Evolutionary conservation across 2,329 filamentous ascomycete genomes (phyloP).

Genomic region (Epichloe baconii): DNA sequence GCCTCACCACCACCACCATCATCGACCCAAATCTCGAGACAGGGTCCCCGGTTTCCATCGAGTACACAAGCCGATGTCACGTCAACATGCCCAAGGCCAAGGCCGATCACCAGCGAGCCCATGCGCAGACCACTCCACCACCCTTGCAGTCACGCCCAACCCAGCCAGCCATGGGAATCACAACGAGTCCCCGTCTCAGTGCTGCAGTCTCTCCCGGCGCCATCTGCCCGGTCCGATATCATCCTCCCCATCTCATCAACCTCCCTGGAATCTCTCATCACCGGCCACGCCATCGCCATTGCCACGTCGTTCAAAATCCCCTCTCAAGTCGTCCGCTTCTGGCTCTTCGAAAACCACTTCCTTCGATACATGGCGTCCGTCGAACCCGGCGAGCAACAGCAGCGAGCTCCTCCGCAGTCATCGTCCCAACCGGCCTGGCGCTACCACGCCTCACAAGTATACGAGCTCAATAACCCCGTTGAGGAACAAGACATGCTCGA

Average conservation of each 20-base stretch:
- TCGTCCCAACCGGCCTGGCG: slow-evolving; percentile 11
- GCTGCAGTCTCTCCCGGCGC: slow-evolving; percentile 33
- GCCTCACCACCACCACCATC: slow-evolving; percentile 12
- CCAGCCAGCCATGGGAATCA: slow-evolving; percentile 22
- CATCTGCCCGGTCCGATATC: slow-evolving; percentile 38
- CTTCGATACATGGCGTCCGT: slow-evolving; percentile 48
- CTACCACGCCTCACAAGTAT: slow-evolving; percentile 32
- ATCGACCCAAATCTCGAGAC: not conserved
- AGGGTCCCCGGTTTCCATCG: not conserved
- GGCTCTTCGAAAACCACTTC: slow-evolving; percentile 44
- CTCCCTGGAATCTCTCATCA: slow-evolving; percentile 34
- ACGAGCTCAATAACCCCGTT: slow-evolving; percentile 48
- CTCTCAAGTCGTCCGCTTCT: slow-evolving; percentile 42
- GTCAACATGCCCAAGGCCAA: not conserved
- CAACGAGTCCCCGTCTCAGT: slow-evolving; percentile 39
- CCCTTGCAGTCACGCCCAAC: slow-evolving; percentile 10
- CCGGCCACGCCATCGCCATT: slow-evolving; percentile 39
- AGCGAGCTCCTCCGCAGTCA: slow-evolving; percentile 19
- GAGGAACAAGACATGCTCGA: slow-evolving; percentile 36
- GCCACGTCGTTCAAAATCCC: slow-evolving; percentile 44
- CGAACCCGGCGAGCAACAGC: slow-evolving; percentile 24
- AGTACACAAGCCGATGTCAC: not conserved
- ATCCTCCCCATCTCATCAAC: slow-evolving; percentile 36
- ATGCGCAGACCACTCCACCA: slow-evolving; percentile 18
- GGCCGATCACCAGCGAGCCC: not conserved